These are phyloP conservation scores for Colletotrichum aenigma DNA, from an alignment of 2,329 filamentous ascomycete genomes.

Conservation along the genomic window DNA sequence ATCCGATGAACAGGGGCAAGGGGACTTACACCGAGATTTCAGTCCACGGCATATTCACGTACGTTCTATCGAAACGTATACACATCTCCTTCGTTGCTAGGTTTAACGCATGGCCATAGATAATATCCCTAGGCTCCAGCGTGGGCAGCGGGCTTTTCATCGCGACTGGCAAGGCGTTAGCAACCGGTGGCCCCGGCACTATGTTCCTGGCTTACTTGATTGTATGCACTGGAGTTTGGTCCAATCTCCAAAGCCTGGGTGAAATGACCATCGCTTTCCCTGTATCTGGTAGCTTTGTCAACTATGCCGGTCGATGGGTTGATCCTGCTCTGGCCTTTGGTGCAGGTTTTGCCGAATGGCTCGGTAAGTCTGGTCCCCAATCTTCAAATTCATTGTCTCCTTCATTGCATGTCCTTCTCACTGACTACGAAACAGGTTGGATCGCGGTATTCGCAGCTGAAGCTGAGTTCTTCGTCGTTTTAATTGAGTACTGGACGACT, in stretches of 20 bases:
- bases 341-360: constrained; percentile 36
- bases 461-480: background rate
- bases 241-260: constrained; percentile 22
- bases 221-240: constrained; percentile 21
- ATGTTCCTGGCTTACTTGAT: constrained; percentile 36
- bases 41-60: background rate
- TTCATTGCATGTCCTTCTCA: background rate
- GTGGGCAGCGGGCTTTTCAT: constrained; percentile 41
- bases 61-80: background rate
- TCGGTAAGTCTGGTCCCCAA: background rate
- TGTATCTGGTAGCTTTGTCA: constrained; percentile 38
- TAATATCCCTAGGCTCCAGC: constrained; percentile 31
- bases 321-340: constrained; percentile 41
- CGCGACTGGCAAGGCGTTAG: constrained; percentile 34
- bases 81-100: background rate
- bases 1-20: background rate
- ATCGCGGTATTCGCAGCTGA: background rate
- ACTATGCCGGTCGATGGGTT: constrained; percentile 39
- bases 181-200: constrained; percentile 31
- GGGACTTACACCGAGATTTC: background rate
- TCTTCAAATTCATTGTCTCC: background rate
- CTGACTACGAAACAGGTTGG: background rate
- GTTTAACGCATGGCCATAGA: background rate
- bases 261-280: constrained; percentile 42
- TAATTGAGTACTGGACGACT: background rate